Conservation (phyloP, 2,329 filamentous ascomycete genomes). For the Claviceps arundinis region DNA sequence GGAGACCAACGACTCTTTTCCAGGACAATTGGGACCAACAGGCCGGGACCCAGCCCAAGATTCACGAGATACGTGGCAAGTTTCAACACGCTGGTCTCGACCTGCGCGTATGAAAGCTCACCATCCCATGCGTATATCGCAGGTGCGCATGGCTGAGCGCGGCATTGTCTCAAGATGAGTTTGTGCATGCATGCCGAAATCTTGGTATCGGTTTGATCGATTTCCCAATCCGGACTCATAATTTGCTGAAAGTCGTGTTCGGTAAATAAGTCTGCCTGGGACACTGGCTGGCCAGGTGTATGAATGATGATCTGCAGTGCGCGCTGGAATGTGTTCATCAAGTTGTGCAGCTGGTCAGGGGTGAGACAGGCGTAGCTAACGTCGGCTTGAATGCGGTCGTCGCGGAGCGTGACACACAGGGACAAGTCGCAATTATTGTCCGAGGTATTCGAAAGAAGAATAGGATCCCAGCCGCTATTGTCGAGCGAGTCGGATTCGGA, state of each 20-base stretch:
- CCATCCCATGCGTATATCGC: constrained; percentile 34
- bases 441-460: constrained; percentile 5
- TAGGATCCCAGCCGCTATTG: constrained; percentile 6
- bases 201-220: constrained; percentile 24
- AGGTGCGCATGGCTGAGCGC: constrained; percentile 23
- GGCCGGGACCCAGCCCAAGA: constrained; percentile 35
- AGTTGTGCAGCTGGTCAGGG: constrained; percentile 28
- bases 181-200: constrained; percentile 30
- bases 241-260: constrained; percentile 42
- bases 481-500: constrained; percentile 7
- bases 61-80: constrained; percentile 33
- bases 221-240: constrained; percentile 35
- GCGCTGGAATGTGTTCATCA: constrained; percentile 39
- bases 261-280: constrained; percentile 38
- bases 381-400: constrained; percentile 28
- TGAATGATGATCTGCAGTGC: constrained; percentile 34
- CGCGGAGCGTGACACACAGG: constrained; percentile 28
- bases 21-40: constrained; percentile 52
- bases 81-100: constrained; percentile 24
- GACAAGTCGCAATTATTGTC: constrained; percentile 31
- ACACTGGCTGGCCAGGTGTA: constrained; percentile 26
- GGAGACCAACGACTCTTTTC: constrained; percentile 59
- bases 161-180: constrained; percentile 28
- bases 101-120: constrained; percentile 26
- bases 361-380: constrained; percentile 31